phyloP scores from a whole-genome alignment of 2,329 filamentous ascomycete species.

The Alternaria dauci region DNA sequence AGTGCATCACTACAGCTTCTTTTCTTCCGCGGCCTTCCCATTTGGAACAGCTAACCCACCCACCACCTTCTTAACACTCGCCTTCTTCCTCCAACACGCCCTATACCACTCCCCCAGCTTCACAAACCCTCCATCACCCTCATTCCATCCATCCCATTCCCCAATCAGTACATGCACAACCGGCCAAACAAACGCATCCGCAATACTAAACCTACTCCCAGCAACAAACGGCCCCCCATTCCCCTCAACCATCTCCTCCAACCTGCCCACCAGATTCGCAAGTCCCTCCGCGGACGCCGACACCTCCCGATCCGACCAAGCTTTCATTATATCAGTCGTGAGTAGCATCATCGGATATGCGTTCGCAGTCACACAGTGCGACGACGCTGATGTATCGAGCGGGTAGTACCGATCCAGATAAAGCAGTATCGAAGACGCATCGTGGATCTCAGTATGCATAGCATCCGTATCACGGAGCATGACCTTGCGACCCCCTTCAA shows the following conservation, averaged over 20 bases:
- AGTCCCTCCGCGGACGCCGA: constrained; percentile 29
- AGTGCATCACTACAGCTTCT: neutral
- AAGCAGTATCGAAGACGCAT: constrained; percentile 36
- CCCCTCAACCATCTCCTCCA: constrained; percentile 29
- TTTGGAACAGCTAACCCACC: neutral
- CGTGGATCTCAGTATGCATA: constrained; percentile 43
- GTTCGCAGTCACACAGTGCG: constrained; percentile 21
- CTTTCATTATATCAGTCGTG: constrained; percentile 21
- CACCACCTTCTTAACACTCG: constrained; percentile 36
- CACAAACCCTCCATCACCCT: constrained; percentile 29
- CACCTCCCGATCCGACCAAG: constrained; percentile 27
- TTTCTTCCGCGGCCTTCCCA: no score
- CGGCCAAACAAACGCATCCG: constrained; percentile 48
- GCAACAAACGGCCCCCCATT: constrained; percentile 41
- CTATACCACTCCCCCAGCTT: constrained; percentile 38
- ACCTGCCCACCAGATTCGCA: neutral
- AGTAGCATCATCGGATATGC: constrained; percentile 33
- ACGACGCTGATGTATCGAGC: constrained; percentile 23
- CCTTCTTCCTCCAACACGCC: constrained; percentile 44
- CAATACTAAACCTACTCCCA: constrained; percentile 41
- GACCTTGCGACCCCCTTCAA: constrained; percentile 32
- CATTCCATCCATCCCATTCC: constrained; percentile 35
- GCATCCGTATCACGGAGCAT: constrained; percentile 47
- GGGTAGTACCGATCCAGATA: constrained; percentile 48
- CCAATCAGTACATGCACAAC: constrained; percentile 36